Percentiles rank a stretch among this genome's conserved stretches.
Evolutionary conservation across 768 basidiomycete genomes (phyloP).

Genomic region (Naganishia kalamii): DNA sequence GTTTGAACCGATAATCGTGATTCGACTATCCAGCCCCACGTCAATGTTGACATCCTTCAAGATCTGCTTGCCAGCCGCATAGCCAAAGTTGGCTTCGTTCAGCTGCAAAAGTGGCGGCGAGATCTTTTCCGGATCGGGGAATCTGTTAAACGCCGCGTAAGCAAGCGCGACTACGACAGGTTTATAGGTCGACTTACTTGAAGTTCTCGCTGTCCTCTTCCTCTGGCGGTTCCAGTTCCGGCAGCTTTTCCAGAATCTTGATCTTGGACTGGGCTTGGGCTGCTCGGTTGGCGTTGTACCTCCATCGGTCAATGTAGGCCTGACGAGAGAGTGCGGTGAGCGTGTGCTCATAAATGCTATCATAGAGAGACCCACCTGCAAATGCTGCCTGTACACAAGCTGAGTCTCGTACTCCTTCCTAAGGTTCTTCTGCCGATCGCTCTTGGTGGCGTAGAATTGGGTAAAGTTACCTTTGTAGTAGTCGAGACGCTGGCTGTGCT

Average conservation of each 20-base stretch:
- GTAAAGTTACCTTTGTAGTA: constrained; percentile 99
- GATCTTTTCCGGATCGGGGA: constrained; percentile 95
- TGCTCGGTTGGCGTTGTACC: constrained; percentile 93
- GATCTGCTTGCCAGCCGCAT: constrained; percentile 67
- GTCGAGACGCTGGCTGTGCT: constrained; percentile 79
- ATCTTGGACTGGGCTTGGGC: constrained; percentile 76
- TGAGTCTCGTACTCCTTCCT: constrained; percentile 91
- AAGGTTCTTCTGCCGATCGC: constrained; percentile 82
- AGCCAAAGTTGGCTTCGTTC: constrained; percentile 84
- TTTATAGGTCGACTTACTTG: constrained; percentile 53
- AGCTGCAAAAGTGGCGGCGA: constrained; percentile 91
- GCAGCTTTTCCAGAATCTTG: constrained; percentile 76
- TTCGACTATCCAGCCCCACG: constrained; percentile 85
- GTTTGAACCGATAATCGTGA: constrained; percentile 91
- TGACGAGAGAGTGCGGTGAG: constrained; percentile 48
- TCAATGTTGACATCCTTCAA: constrained; percentile 78
- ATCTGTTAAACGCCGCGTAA: constrained; percentile 49
- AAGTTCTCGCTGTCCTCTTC: constrained; percentile 87
- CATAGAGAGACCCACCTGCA: constrained; percentile 42
- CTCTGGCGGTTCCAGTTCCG: constrained; percentile 87
- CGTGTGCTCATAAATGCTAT: not conserved
- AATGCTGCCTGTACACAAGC: constrained; percentile 86
- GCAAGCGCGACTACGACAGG: not conserved
- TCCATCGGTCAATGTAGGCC: constrained; percentile 96
- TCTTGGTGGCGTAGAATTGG: constrained; percentile 98